These are phyloP conservation scores for Phytophthora boehmeriae DNA, from an alignment of 352 stramenopile species.

Conservation along the genomic window DNA sequence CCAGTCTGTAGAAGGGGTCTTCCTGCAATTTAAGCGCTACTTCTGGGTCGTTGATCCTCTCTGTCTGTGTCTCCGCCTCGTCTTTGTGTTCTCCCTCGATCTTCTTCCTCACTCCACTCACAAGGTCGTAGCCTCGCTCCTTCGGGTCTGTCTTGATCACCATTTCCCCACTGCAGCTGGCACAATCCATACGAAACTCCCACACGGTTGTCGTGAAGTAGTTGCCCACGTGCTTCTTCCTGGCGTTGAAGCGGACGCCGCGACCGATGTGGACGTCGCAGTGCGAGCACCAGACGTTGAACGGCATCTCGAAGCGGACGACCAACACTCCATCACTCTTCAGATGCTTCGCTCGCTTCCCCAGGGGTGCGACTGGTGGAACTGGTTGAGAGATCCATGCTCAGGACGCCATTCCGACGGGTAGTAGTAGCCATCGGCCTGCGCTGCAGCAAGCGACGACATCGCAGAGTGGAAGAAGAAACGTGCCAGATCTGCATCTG, in stretches of 20 bases:
- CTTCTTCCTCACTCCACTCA: constrained; percentile 91
- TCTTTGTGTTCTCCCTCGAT: constrained; percentile 54
- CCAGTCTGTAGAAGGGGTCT: constrained; percentile 79
- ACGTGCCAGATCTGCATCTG: no score
- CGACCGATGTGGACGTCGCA: constrained; percentile 74
- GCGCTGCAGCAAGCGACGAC: constrained; percentile 96
- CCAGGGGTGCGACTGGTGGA: constrained; percentile 78
- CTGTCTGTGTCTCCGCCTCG: constrained; percentile 42
- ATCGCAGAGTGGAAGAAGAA: no score
- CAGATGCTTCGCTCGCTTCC: constrained; percentile 66
- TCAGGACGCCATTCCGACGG: constrained; percentile 92
- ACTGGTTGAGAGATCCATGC: constrained; percentile 87
- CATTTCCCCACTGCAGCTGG: constrained; percentile 87
- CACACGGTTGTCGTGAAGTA: constrained; percentile 94
- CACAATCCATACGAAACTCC: constrained; percentile 95
- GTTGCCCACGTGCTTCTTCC: constrained; percentile 91
- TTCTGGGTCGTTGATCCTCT: constrained; percentile 63
- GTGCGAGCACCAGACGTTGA: constrained; percentile 93
- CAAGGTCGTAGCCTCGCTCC: constrained; percentile 87
- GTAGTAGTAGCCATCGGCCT: constrained; percentile 98
- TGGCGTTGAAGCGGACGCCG: constrained; percentile 96
- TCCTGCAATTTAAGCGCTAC: constrained; percentile 42
- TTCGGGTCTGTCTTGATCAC: constrained; percentile 96
- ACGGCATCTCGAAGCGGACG: constrained; percentile 98
- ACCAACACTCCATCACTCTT: constrained; percentile 90